Conservation (phyloP, 1,139 yeast species). For the Saccharomyces uvarum region DNA sequence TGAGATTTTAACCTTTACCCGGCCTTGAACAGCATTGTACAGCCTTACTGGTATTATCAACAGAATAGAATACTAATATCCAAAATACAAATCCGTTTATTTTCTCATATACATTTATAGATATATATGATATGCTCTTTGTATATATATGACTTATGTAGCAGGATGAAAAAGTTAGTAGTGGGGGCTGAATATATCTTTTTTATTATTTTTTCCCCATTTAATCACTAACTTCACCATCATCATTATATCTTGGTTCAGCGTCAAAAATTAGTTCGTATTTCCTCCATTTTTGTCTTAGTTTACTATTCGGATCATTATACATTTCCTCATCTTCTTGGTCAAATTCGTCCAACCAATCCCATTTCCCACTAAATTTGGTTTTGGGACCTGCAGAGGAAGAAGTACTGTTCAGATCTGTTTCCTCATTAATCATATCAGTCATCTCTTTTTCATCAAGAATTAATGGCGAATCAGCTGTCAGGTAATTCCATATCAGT, state of each 20-base stretch:
- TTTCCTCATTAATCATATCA: conserved; percentile 29
- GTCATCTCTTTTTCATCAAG: conserved; percentile 23
- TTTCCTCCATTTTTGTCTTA: conserved; percentile 32
- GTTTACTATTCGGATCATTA: conserved; percentile 24
- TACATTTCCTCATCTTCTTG: conserved; percentile 33
- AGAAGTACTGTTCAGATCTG: conserved; percentile 8
- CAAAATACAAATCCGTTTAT: neutral
- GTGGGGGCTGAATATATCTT: neutral
- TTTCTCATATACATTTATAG: neutral
- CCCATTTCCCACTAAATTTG: conserved; percentile 30
- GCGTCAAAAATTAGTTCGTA: conserved; percentile 31
- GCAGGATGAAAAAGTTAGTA: neutral
- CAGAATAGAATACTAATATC: neutral
- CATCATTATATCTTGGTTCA: conserved; percentile 30
- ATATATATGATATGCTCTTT: neutral
- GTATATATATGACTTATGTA: neutral
- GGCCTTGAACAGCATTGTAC: neutral
- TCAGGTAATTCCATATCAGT: conserved; percentile 44
- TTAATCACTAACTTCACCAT: conserved; percentile 29
- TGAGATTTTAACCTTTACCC: neutral
- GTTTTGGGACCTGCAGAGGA: neutral
- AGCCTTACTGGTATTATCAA: neutral
- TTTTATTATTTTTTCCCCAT: neutral
- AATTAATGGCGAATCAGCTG: conserved; percentile 32
- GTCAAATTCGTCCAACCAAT: conserved; percentile 46